A percentile compares a stretch with the other conserved stretches of the same genome.
phyloP scores from a whole-genome alignment of 805 yeast genomes.

The Wickerhamomyces ciferrii region DNA sequence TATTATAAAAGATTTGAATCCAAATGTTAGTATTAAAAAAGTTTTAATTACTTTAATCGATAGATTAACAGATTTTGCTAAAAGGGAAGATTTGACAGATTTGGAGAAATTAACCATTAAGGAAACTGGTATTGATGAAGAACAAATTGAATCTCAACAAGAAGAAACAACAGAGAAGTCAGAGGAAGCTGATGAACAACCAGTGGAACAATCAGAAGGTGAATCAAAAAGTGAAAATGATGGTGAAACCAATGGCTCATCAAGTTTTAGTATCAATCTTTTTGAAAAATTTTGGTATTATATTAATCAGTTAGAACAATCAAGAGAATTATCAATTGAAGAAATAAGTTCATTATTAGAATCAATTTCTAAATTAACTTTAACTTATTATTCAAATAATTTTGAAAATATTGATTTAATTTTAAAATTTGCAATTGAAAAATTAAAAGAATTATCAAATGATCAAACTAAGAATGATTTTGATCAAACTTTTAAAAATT shows the following conservation, averaged over 20 bases:
- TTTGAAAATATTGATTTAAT: conserved; percentile 56
- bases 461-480: conserved; percentile 16
- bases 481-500: conserved; percentile 36
- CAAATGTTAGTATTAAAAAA: conserved; percentile 61
- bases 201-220: conserved; percentile 2
- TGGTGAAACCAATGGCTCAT: conserved; percentile 6
- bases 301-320: conserved; percentile 46
- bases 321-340: conserved; percentile 57
- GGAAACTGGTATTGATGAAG: conserved; percentile 9
- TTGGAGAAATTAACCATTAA: conserved; percentile 14
- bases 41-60: conserved; percentile 68
- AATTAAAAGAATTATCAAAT: conserved; percentile 29
- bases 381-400: conserved; percentile 62
- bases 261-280: conserved; percentile 26
- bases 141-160: conserved; percentile 3
- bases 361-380: conserved; percentile 57
- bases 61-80: conserved; percentile 54
- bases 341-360: conserved; percentile 63
- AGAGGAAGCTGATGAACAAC: conserved; percentile 6
- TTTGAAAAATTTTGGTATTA: conserved; percentile 67
- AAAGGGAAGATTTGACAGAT: conserved; percentile 27
- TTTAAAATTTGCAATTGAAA: conserved; percentile 45
- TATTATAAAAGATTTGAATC: conserved; percentile 62
- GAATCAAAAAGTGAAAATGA: conserved; percentile 4
- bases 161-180: conserved; percentile 8